Base-by-base conservation (phyloP, 345 rosid genomes). In the Clarkia xantiana region DNA sequence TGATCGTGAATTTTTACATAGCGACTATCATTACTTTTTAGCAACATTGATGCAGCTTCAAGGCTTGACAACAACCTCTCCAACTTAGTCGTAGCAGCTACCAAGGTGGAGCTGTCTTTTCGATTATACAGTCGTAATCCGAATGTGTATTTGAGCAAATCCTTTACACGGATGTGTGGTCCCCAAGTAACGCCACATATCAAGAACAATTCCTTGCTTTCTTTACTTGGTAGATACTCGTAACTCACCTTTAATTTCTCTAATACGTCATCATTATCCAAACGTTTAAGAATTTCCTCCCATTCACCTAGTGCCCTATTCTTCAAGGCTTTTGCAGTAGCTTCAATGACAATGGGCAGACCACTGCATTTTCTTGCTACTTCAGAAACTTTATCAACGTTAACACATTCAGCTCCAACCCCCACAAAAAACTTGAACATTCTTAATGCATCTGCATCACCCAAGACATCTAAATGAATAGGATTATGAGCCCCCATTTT, bases 131-230 rank as follows among this genome's bases (percentile, higher is more conserved):
- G 38, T 14, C 47, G 20, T 7, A 53, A 25, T 0, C 48, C 57
- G 10, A 43, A 13, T 16, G 2, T 14, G 3, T 22, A 0, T 14
- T 0, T 13, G 0, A n/a, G 0, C 0, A 54, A 18, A 43, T 0
- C 0, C 25, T 42, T 14, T 2, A 12, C 12, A 1, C 0, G 0
- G 11, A 54, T 43, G 17, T 20, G 16, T 3, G 14, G 16, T 23
- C 39, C n/a, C 0, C 19, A 40, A 0, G 11, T 22, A 9, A 43
- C 10, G 16, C 48, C 18, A 0, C 34, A 53, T 1, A 53, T 11
- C 13, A 43, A 13, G 48, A 18, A 43, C 11, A 53, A 22, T 0
- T 1, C 10, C 41, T 2, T 14, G 0, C 4, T 9, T 0, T 53
- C 14, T 7, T 11, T 15, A 0, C 13, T 0, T 1, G 10, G 0